Evolutionary conservation across 116 monocot genomes (phyloP), one percentile per base, ranked within the genome.

Genomic region (Iris pallida): DNA sequence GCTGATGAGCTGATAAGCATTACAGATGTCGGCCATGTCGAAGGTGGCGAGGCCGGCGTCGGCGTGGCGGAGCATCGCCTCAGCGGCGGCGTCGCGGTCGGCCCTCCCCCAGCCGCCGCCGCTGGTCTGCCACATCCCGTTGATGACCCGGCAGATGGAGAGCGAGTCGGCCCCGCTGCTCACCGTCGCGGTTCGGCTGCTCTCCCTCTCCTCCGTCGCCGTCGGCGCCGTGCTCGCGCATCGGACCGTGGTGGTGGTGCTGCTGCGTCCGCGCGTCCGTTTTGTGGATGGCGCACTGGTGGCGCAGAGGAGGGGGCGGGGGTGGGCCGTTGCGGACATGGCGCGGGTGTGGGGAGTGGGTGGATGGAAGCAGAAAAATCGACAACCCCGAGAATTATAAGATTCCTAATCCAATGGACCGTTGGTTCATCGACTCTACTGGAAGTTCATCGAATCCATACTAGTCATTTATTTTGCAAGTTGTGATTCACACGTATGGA

Each of bases 101-200:
- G 90, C 93, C 20, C 73, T 72, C 3, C 97, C 97, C 97, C 97
- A 98, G 15, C 88, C 97, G 20, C 97, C 97, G 20, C 97, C 97
- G 73, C 97, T 93, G 9, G 93, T 93, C 83, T 98, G 93, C 97
- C 97, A 98, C 92, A 98, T 90, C 63, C 97, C 97, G 51, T 98
- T 98, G 42, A 98, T 78, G 13, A 90, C 85, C 4, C 93, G 83
- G 78, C 97, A 93, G 41, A 98, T 93, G 70, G 70, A 76, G 56
- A 98, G 75, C 54, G 83, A 83, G 69, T 88, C 84, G 40, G 54
- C 62, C 8, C 84, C 80, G 73, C 75, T 88, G 47, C 55, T 70
- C 55, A 96, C 80, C 20, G 80, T 81, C 16, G 75, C 16, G 58
- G 62, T 63, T 45, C 80, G 68, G 54, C 47, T 54, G 19, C 20